Evolutionary conservation across 345 rosid genomes (phyloP), one percentile per base, ranked within the genome.

Genomic region (Gossypium arboreum): DNA sequence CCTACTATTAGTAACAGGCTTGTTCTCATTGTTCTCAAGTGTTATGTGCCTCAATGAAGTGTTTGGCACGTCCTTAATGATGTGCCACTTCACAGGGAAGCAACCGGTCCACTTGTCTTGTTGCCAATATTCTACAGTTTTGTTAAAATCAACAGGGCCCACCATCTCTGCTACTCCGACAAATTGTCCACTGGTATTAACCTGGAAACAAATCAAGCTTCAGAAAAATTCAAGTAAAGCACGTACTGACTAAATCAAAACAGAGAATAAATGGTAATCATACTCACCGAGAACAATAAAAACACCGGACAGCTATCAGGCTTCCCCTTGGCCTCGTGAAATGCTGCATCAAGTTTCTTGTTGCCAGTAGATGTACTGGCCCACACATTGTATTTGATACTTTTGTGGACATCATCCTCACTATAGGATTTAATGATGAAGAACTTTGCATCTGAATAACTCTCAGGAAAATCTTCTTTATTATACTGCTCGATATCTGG

Each of bases 91-190:
- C 71, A 89, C 82, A 70, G 94, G 86, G 80, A 92, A 90, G 74
- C 91, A 90, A 73, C 94, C 97, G 71, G 80, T 77, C 95, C 95
- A 90, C 82, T 90, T 92, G 78, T 92, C 92, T 77, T 90, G 97
- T 69, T 92, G 95, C 95, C 93, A 92, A 59, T 89, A 88, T 25
- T 86, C 95, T 72, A 92, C 77, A 20, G 89, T 90, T 74, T 67
- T 86, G 81, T 86, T 80, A 72, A 86, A 92, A 81, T 92, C 95
- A 74, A 92, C 91, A 2, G 90, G 82, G 1, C 92, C 94, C 41
- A 48, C 76, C 95, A 92, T 92, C 85, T 92, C 94, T 0, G 95
- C 97, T 59, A 92, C 70, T 41, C 95, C 97, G 75, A 90, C 91
- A 79, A 92, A 92, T 34, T 92, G 93, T 7, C 94, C 94, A 74